Evolutionary conservation across 1,139 yeast genomes (phyloP).

Genomic region (Suhomyces bribrorum): DNA sequence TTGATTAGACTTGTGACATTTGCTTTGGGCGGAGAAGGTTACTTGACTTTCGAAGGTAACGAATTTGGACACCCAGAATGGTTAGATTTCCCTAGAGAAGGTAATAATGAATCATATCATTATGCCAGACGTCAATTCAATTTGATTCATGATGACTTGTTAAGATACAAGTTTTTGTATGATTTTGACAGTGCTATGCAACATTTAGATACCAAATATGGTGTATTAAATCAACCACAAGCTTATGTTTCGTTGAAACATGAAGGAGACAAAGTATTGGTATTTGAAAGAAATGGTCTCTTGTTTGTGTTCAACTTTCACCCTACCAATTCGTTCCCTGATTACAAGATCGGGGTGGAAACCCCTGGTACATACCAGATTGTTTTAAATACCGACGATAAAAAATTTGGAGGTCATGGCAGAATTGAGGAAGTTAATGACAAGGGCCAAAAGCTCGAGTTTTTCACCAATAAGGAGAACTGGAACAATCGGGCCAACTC

Average conservation of each 20-base stretch:
- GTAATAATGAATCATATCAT: conserved; percentile 85
- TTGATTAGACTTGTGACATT: conserved; percentile 85
- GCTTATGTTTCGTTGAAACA: conserved; percentile 88
- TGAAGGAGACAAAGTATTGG: conserved; percentile 84
- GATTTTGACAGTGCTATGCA: conserved; percentile 86
- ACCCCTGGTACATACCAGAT: conserved; percentile 73
- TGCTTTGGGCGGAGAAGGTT: conserved; percentile 93
- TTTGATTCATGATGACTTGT: conserved; percentile 72
- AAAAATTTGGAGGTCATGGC: conserved; percentile 77
- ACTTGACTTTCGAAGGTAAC: conserved; percentile 93
- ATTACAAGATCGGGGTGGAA: conserved; percentile 88
- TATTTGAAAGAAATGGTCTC: conserved; percentile 83
- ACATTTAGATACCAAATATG: conserved; percentile 63
- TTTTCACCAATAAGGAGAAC: conserved; percentile 65
- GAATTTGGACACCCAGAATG: conserved; percentile 99
- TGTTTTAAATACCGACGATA: conserved; percentile 72
- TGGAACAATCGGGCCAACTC: conserved; percentile 85
- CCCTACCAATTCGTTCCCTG: conserved; percentile 78
- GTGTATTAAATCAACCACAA: conserved; percentile 74
- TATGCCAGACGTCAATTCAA: conserved; percentile 96
- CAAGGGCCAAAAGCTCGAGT: conserved; percentile 45
- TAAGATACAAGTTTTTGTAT: conserved; percentile 77
- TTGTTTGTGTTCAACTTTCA: conserved; percentile 88
- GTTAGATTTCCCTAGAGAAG: conserved; percentile 94
- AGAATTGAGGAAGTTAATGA: conserved; percentile 58